A percentile compares a stretch with the other conserved stretches of the same genome.
phyloP scores from a whole-genome alignment of 768 basidiomycete genomes.

The Hysterangium stoloniferum region DNA sequence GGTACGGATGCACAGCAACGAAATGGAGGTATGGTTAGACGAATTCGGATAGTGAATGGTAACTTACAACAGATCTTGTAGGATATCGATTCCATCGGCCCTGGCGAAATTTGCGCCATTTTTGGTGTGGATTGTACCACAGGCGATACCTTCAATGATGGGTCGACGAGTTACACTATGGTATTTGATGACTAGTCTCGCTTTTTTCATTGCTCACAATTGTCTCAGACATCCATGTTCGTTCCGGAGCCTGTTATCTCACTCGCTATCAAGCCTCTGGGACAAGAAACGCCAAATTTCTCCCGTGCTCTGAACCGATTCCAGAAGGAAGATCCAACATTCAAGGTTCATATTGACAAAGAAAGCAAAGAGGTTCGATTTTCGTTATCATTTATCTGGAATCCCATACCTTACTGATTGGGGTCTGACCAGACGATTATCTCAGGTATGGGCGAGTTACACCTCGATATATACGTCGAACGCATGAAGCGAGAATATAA shows the following conservation, averaged over 20 bases:
- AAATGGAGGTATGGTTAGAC: constrained; percentile 77
- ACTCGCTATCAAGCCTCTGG: constrained; percentile 84
- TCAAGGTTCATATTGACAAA: constrained; percentile 90
- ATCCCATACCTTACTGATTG: background rate
- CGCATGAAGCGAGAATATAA: constrained; percentile 98
- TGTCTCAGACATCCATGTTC: constrained; percentile 84
- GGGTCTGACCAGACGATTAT: constrained; percentile 99
- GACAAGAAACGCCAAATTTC: constrained; percentile 92
- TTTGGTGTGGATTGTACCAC: constrained; percentile 98
- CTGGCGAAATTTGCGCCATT: constrained; percentile 98
- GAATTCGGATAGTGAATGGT: background rate
- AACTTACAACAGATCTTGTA: too few relatives aligned
- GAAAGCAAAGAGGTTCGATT: constrained; percentile 82
- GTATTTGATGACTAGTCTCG: constrained; percentile 30
- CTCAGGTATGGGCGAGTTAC: constrained; percentile 98
- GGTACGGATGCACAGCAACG: constrained; percentile 97
- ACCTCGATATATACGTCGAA: constrained; percentile 98
- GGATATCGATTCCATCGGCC: constrained; percentile 91
- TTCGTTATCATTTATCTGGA: background rate
- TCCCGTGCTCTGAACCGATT: constrained; percentile 95
- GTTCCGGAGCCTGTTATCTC: constrained; percentile 99
- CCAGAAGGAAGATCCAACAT: constrained; percentile 98
- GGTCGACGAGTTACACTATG: constrained; percentile 87
- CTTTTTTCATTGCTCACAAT: background rate
- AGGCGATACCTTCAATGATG: constrained; percentile 96